Base-by-base conservation (phyloP, 2,329 filamentous ascomycete species). In the Endoconidiophora laricicola region DNA sequence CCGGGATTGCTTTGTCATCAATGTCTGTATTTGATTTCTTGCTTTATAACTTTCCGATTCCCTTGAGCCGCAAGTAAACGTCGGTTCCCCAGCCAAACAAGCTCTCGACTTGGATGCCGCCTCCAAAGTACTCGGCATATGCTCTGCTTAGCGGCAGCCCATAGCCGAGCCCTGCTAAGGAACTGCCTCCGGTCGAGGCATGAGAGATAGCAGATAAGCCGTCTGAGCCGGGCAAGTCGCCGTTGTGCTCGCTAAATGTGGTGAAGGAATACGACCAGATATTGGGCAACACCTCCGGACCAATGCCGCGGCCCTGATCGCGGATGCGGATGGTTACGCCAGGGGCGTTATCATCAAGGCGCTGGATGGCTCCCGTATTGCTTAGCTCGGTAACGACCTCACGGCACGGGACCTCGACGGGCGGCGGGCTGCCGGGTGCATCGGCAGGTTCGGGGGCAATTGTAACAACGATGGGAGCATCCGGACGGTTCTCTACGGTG, bases 211-310 rank as follows among this genome's bases (percentile, higher is more conserved):
- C 12, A 33, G 29, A 33, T 33, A 33, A n/a, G 12, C 39, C 45
- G 36, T 66, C 62, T 10, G 67, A 63, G 18, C 63, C 65, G 26
- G 65, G 62, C 44, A 66, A 56, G 3, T 68, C 67, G 40, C 18
- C 67, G 40, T 29, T 61, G 52, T 76, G 69, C 54, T 76, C 85
- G 51, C 78, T 81, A 64, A 96, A 96, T 0, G 91, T 98, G 18
- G 90, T 95, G 63, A 95, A 98, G 55, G 85, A 91, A 63, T 96
- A 98, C 5, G 87, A 88, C 88, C 91, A 98, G 52, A 98, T 88
- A 57, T 90, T 81, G 3, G 81, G 79, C 33, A 91, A 68, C 24
- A 91, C 81, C 14, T 88, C 84, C 0, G 88, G 85, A 1, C 79
- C 76, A 50, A 98, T 96, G 36, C 91, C 91, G 40, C 90, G 90